A percentile compares a stretch with the other conserved stretches of the same genome.
Conservation (phyloP, 495 filamentous ascomycete genomes). For the Pyrenopolyporus hunteri region DNA sequence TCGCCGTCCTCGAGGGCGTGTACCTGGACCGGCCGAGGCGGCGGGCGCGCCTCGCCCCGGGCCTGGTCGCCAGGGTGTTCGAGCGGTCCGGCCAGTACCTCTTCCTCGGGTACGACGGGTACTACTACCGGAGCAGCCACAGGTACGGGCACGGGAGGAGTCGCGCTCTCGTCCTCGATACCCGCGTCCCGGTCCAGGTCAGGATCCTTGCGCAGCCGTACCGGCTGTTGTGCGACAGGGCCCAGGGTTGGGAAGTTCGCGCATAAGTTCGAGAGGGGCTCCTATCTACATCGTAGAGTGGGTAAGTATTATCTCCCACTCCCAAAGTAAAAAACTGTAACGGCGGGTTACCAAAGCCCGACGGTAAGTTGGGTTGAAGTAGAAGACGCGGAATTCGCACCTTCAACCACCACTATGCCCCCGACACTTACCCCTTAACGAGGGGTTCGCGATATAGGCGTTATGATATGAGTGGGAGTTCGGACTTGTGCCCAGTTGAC, state of each 20-base stretch:
- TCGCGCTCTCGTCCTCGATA: background rate
- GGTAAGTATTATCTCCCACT: background rate
- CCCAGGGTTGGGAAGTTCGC: too few species aligned
- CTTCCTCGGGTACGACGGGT: constrained; percentile 14
- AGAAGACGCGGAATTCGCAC: too few species aligned
- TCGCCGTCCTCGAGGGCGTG: constrained; percentile 18
- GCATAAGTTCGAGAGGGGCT: background rate
- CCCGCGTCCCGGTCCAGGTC: background rate
- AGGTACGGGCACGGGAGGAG: background rate
- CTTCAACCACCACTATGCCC: too few species aligned
- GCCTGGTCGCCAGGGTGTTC: background rate
- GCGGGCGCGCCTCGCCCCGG: background rate
- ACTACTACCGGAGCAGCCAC: constrained; percentile 6
- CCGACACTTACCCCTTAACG: too few species aligned
- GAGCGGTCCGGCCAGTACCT: background rate
- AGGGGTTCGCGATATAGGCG: too few species aligned
- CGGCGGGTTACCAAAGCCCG: too few species aligned
- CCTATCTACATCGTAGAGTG: background rate
- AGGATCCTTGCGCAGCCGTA: constrained; percentile 9
- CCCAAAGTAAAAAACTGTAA: too few species aligned
- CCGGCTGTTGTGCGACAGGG: constrained; percentile 13
- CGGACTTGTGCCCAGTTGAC: too few species aligned
- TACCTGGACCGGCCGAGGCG: background rate
- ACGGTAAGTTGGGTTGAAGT: too few species aligned
- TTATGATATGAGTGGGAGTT: too few species aligned